A percentile compares a stretch with the other conserved stretches of the same genome.
phyloP scores from a whole-genome alignment of 2,329 filamentous ascomycete genomes.

The Metarhizium guizhouense region DNA sequence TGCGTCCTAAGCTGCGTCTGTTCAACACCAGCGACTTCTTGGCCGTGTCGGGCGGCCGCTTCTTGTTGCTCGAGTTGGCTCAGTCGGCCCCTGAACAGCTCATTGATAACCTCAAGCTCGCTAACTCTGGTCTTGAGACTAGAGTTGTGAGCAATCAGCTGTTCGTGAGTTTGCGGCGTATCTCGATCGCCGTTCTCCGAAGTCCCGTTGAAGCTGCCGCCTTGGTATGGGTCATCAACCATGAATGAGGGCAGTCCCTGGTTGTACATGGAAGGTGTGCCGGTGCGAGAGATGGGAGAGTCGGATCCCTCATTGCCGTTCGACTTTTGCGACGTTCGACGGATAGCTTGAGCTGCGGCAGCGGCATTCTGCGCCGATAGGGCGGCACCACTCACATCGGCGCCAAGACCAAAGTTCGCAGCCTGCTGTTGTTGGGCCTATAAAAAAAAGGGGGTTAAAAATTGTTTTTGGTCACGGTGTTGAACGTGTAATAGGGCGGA shows the following conservation, averaged over 20 bases:
- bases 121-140: constrained; percentile 90
- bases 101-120: constrained; percentile 92
- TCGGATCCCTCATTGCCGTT: constrained; percentile 69
- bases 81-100: constrained; percentile 67
- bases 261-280: constrained; percentile 66
- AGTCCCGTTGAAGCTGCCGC: constrained; percentile 24
- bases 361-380: constrained; percentile 39
- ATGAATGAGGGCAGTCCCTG: constrained; percentile 75
- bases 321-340: constrained; percentile 61
- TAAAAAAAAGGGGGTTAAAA: not conserved
- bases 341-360: constrained; percentile 43
- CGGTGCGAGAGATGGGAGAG: constrained; percentile 71
- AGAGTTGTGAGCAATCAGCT: constrained; percentile 70
- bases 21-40: constrained; percentile 46
- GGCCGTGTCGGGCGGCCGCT: constrained; percentile 52
- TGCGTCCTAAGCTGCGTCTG: constrained; percentile 49
- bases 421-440: constrained; percentile 27
- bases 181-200: constrained; percentile 52
- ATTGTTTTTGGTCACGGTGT: not conserved
- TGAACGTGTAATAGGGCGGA: not conserved
- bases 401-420: constrained; percentile 29
- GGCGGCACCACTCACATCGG: constrained; percentile 52
- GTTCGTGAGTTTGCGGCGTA: constrained; percentile 68
- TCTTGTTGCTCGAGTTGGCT: constrained; percentile 73
- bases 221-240: constrained; percentile 60